Conservation (phyloP, 805 yeast species). For the Naumovozyma castellii region DNA sequence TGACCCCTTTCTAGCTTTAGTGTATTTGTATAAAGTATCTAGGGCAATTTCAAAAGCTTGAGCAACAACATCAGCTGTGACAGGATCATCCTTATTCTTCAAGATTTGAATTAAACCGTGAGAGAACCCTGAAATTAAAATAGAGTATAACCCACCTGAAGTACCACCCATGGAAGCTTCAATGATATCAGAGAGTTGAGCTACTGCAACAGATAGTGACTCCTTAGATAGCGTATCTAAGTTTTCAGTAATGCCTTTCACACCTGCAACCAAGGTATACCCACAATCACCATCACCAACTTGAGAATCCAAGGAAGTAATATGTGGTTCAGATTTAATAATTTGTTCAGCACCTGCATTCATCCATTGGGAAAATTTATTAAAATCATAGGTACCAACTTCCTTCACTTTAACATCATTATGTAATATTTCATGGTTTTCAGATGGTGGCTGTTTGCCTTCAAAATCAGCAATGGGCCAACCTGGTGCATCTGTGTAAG, state of each 20-base stretch:
- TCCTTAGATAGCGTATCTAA: constrained; percentile 35
- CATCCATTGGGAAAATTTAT: constrained; percentile 31
- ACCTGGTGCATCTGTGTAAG: constrained; percentile 70
- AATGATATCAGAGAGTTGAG: constrained; percentile 71
- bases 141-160: constrained; percentile 87
- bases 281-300: constrained; percentile 99
- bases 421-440: constrained; percentile 23
- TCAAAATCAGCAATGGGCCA: constrained; percentile 43
- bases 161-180: constrained; percentile 97
- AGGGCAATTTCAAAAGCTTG: constrained; percentile 49
- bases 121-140: constrained; percentile 70
- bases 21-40: constrained; percentile 69
- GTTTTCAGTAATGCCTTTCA: constrained; percentile 54
- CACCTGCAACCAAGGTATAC: constrained; percentile 78
- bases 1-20: constrained; percentile 83
- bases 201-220: constrained; percentile 45
- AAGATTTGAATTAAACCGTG: constrained; percentile 34
- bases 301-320: constrained; percentile 74
- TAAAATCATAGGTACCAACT: constrained; percentile 32
- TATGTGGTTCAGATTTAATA: constrained; percentile 64
- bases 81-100: constrained; percentile 19
- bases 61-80: constrained; percentile 34
- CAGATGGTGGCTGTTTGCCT: constrained; percentile 23
- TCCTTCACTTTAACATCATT: constrained; percentile 27
- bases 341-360: constrained; percentile 42